These are phyloP conservation scores for Populus nigra DNA, from an alignment of 345 rosid species.

Conservation along the genomic window DNA sequence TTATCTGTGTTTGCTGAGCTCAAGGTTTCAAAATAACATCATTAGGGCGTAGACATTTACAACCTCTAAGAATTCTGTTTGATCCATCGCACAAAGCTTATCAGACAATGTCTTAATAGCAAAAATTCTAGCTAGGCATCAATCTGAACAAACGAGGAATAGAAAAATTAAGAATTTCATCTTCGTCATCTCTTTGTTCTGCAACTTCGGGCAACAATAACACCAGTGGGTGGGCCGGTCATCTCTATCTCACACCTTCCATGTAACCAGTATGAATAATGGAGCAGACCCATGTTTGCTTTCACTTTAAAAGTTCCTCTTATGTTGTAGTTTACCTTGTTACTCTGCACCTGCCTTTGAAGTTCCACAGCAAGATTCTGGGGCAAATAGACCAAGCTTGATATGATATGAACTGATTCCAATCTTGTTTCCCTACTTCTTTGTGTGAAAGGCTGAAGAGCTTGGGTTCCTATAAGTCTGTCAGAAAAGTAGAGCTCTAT, in stretches of 20 bases:
- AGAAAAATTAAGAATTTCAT: conserved; percentile 1
- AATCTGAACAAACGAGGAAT: conserved; percentile 13
- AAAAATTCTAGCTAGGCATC: conserved; percentile 7
- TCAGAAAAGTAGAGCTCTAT: conserved; percentile 66
- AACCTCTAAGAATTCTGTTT: background rate
- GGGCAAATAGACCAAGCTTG: conserved; percentile 78
- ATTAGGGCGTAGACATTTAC: background rate
- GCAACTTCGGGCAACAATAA: conserved; percentile 55
- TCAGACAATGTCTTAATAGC: background rate
- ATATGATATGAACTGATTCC: conserved; percentile 57
- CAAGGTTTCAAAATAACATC: conserved; percentile 3
- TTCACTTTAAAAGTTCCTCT: conserved; percentile 66
- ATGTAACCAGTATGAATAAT: conserved; percentile 72
- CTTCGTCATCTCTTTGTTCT: conserved; percentile 53
- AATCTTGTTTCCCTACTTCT: conserved; percentile 51
- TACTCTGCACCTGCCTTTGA: conserved; percentile 61
- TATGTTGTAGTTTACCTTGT: conserved; percentile 55
- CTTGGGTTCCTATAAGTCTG: conserved; percentile 54
- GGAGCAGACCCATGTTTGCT: conserved; percentile 65
- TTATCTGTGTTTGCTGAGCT: background rate
- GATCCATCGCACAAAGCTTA: background rate
- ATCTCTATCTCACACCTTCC: conserved; percentile 62
- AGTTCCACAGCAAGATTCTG: conserved; percentile 53
- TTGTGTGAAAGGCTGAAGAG: conserved; percentile 61
- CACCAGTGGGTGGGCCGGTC: conserved; percentile 79